A percentile compares a stretch with the other conserved stretches of the same genome.
These are phyloP conservation scores for Pythium sp. DNA, from an alignment of 352 stramenopile species.

Conservation along the genomic window DNA sequence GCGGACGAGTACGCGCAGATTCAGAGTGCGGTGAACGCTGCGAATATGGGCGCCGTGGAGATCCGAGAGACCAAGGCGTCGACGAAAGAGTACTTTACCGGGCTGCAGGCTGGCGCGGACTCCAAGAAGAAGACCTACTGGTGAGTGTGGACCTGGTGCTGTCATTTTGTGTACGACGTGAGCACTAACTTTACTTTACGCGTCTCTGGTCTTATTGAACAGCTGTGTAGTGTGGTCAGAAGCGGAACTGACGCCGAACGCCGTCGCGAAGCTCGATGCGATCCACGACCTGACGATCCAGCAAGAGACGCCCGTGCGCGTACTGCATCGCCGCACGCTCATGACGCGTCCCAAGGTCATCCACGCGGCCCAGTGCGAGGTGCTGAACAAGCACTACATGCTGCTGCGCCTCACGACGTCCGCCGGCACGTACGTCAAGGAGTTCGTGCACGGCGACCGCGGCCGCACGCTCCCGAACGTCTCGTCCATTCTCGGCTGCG, in stretches of 20 bases:
- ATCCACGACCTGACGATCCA: constrained; percentile 88
- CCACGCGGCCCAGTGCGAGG: constrained; percentile 78
- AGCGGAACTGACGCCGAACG: constrained; percentile 47
- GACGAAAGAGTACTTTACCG: constrained; percentile 80
- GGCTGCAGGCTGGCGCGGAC: constrained; percentile 74
- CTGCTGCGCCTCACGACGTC: constrained; percentile 93
- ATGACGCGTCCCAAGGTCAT: constrained; percentile 91
- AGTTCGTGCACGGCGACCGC: constrained; percentile 99
- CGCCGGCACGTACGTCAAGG: constrained; percentile 98
- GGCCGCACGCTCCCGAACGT: constrained; percentile 96
- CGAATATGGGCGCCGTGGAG: constrained; percentile 72
- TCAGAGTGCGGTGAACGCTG: constrained; percentile 61
- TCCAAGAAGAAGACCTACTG: constrained; percentile 89
- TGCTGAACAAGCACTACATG: constrained; percentile 97
- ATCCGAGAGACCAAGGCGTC: constrained; percentile 76
- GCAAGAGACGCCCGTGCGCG: constrained; percentile 96
- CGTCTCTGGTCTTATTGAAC: neutral
- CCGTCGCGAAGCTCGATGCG: constrained; percentile 67
- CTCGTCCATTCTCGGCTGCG: constrained; percentile 82
- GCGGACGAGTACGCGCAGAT: constrained; percentile 47
- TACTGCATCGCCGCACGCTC: constrained; percentile 96
- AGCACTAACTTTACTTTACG: neutral
- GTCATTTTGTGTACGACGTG: neutral
- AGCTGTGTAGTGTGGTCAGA: constrained; percentile 84
- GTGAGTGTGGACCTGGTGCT: constrained; percentile 23